Base-by-base conservation (phyloP, 2,329 filamentous ascomycete genomes). In the Fusarium sp. region DNA sequence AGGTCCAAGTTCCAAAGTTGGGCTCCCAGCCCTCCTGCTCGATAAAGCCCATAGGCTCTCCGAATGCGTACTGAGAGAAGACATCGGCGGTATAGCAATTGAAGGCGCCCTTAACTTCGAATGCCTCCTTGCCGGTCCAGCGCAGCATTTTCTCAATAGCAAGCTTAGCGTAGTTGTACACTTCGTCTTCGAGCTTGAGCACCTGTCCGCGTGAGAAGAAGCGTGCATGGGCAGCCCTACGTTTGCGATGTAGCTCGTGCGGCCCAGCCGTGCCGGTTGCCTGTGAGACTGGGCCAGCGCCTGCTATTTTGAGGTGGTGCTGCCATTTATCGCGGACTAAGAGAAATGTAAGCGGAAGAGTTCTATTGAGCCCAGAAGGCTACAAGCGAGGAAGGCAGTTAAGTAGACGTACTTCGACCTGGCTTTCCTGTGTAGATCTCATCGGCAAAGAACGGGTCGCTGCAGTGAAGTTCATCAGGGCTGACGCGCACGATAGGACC, bases 61-160 rank as follows among this genome's bases (percentile, higher is more conserved):
- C 83, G 58, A 84, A 84, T 33, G 77, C 78, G 43, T 83, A 84
- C 3, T 79, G 75, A 2, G 79, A 80, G 35, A 84, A 83, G 10
- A 80, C 77, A 37, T 84, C 83, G 1, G 81, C 78, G 0, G 82
- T 83, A 60, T 83, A 83, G 62, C 82, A 83, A 58, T 80, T 83
- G 56, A 81, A 83, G 5, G 82, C 71, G 15, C 81, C 77, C 37
- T 78, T 79, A 8, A 83, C 69, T 46, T 83, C 79, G 15, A 84
- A 79, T 1, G 79, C 64, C 9, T 71, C 67, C n/a, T 70, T 76
- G 11, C 76, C 74, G 5, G 71, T 47, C 13, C 68, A 71, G 3
- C 59, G 53, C 5, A 84, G 72, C 64, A 83, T 64, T 56, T 82
- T 82, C 47, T 80, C 74, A 18, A 77, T 73, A 1, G 81, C 74